Conservation (phyloP, 1,139 yeast genomes). For the Sugiyamaella japonica region DNA sequence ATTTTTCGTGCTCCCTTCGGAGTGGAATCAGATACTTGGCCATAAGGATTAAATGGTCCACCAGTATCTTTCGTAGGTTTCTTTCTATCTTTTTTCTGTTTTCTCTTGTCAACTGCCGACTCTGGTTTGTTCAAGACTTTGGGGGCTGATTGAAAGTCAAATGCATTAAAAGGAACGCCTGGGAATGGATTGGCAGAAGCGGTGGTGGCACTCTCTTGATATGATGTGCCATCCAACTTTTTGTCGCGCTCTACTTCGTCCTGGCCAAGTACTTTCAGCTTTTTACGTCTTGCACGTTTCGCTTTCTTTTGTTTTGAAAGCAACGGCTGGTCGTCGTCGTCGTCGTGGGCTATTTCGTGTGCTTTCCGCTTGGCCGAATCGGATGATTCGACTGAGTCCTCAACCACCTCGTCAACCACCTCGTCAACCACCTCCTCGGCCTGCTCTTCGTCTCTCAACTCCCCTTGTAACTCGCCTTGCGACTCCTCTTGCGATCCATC, state of each 20-base stretch:
- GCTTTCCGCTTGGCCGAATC: conserved; percentile 14
- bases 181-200: conserved; percentile 3
- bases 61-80: not conserved
- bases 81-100: conserved; percentile 18
- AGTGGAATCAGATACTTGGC: conserved; percentile 23
- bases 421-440: conserved; percentile 5
- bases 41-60: conserved; percentile 30
- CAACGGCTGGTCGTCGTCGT: conserved; percentile 15
- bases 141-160: conserved; percentile 30
- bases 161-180: conserved; percentile 26
- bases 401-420: no score
- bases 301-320: conserved; percentile 2
- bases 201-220: conserved; percentile 1
- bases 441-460: not conserved
- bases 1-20: conserved; percentile 29
- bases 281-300: conserved; percentile 24
- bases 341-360: conserved; percentile 13
- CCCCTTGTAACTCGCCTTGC: no score
- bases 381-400: conserved; percentile 9
- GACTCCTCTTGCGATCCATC: conserved; percentile 18
- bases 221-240: conserved; percentile 7
- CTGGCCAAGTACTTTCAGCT: conserved; percentile 22
- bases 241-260: conserved; percentile 17
- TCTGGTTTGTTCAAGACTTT: conserved; percentile 23
- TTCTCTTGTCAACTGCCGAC: conserved; percentile 13